phyloP scores from a whole-genome alignment of 768 basidiomycete species.

The Termitomyces sp. region DNA sequence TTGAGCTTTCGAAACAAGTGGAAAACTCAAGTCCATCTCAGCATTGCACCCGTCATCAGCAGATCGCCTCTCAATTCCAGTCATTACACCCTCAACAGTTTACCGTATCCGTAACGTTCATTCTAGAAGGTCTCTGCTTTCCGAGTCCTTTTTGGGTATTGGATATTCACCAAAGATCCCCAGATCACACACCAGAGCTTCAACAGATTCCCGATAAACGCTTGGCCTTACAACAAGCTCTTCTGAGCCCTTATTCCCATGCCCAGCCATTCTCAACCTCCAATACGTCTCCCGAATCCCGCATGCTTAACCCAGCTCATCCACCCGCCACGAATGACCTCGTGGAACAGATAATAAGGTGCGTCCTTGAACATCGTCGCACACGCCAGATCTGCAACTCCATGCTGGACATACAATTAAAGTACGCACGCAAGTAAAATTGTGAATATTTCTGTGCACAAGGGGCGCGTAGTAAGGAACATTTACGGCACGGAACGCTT shows the following conservation, averaged over 20 bases:
- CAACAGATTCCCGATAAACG: background rate
- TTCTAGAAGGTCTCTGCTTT: background rate
- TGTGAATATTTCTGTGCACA: background rate
- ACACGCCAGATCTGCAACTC: background rate
- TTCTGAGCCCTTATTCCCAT: background rate
- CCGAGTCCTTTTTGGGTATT: background rate
- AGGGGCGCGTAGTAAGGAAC: background rate
- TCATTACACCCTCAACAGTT: background rate
- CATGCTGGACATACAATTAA: background rate
- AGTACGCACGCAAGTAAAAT: background rate
- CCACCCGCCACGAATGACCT: background rate
- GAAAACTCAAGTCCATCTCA: no score
- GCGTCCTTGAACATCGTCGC: background rate
- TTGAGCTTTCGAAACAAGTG: no score
- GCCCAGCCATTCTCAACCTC: background rate
- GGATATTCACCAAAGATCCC: background rate
- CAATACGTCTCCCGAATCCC: background rate
- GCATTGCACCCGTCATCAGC: no score
- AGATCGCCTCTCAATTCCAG: no score
- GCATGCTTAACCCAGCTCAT: background rate
- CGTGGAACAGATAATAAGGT: background rate
- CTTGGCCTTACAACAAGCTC: background rate
- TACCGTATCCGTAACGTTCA: background rate
- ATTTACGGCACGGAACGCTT: background rate
- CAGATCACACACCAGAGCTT: background rate